Evolutionary conservation across 2,329 filamentous ascomycete species (phyloP), one percentile per base, ranked within the genome.

Genomic region (Sclerotinia subarctica): DNA sequence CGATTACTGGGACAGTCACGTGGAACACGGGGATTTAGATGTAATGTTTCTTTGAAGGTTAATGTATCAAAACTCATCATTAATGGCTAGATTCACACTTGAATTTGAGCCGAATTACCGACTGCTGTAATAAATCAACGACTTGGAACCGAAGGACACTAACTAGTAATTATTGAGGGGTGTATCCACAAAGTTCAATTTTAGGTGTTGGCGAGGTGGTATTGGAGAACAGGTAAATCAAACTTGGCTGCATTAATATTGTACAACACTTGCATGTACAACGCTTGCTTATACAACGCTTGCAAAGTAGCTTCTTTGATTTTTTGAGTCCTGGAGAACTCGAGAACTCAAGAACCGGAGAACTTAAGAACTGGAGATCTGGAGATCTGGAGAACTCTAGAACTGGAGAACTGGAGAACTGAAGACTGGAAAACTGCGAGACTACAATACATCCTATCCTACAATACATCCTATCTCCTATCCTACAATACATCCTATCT

Each of bases 171-270:
- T 21, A 29, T 32, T 8, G 47, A 24, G 65, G 53, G 44, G 65
- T 53, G 35, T 44, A 47, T 47, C 56, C 65, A 51, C 46, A 24
- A 21, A 35, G 24, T 47, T 53, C 62, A 62, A 67, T 67, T 67
- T 67, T 67, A 62, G 64, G 62, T 35, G 32, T n/a, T 26, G 24
- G 15, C 35, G 38, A 62, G 56, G 24, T 35, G 3, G 35, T 62
- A 47, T 62, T 67, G 60, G 64, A 66, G 58, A 58, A 67, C 65
- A 67, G 65, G 56, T 67, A 63, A 53, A 54, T 60, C 64, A 60
- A 52, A 54, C 53, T 58, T n/a, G 42, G 51, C 54, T 26, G 44
- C 17, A 29, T 35, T 17, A 51, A 21, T 26, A 21, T n/a, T n/a
- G n/a, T n/a, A n/a, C n/a, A n/a, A n/a, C n/a, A 26, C 29, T 21